Conservation (phyloP, 306 rosid species). For the Leucaena leucocephala region DNA sequence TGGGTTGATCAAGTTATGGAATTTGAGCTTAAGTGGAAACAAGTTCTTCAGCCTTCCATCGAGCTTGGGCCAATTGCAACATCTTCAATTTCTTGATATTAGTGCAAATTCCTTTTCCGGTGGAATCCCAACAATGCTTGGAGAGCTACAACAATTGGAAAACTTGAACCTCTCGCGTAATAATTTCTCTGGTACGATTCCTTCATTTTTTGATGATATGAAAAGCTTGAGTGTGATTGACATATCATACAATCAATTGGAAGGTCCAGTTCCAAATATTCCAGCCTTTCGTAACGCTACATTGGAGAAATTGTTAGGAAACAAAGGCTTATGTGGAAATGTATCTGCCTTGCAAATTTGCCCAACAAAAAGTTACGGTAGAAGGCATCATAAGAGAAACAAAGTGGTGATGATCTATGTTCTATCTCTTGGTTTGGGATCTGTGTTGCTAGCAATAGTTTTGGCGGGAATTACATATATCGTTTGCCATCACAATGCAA, state of each 20-base stretch:
- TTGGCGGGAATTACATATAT: background rate
- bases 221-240: constrained; percentile 36
- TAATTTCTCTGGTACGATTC: constrained; percentile 37
- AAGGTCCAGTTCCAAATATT: constrained; percentile 29
- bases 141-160: constrained; percentile 25
- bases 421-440: background rate
- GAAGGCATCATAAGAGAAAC: background rate
- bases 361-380: background rate
- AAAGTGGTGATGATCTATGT: background rate
- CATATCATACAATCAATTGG: constrained; percentile 1
- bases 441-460: background rate
- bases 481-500: background rate
- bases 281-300: constrained; percentile 30
- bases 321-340: constrained; percentile 38
- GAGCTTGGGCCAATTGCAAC: background rate
- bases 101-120: constrained; percentile 27
- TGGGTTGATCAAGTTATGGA: background rate
- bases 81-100: constrained; percentile 41
- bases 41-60: background rate
- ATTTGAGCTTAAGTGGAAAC: constrained; percentile 2
- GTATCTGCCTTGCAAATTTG: background rate
- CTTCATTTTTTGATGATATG: constrained; percentile 36
- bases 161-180: constrained; percentile 45
- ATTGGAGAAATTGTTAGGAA: constrained; percentile 15
- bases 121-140: constrained; percentile 37